Percentiles rank a stretch among this genome's conserved stretches.
These are phyloP conservation scores for Pyracantha coccinea DNA, from an alignment of 331 rosid genomes.

Conservation along the genomic window DNA sequence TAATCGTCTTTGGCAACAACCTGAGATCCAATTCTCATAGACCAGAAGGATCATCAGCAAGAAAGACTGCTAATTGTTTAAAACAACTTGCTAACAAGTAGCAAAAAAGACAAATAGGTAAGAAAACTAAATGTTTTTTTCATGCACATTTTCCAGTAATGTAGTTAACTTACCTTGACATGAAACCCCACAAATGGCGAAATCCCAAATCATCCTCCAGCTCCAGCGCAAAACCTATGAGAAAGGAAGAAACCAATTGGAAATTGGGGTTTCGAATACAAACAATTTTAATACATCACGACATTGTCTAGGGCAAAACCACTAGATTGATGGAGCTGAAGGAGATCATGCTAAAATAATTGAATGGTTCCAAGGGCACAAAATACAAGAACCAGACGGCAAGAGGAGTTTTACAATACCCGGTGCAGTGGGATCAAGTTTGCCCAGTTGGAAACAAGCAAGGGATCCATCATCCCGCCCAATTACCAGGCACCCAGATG, in stretches of 20 bases:
- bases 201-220: constrained; percentile 85
- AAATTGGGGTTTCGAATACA: neutral
- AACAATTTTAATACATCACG: neutral
- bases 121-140: too few relatives aligned
- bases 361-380: neutral
- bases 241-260: constrained; percentile 12
- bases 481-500: constrained; percentile 48
- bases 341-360: neutral
- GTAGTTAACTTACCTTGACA: too few relatives aligned
- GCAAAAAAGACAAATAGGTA: too few relatives aligned
- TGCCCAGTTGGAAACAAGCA: constrained; percentile 65
- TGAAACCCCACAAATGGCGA: constrained; percentile 69
- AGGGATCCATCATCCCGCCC: constrained; percentile 74
- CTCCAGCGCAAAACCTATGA: constrained; percentile 54
- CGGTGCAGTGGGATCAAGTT: constrained; percentile 46
- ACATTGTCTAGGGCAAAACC: neutral
- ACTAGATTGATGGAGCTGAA: too few relatives aligned
- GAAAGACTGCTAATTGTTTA: too few relatives aligned
- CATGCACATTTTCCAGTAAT: too few relatives aligned
- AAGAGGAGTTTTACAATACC: constrained; percentile 31
- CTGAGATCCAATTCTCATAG: too few relatives aligned
- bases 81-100: too few relatives aligned
- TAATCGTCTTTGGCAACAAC: too few relatives aligned
- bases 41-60: too few relatives aligned
- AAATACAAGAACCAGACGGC: neutral